These are phyloP conservation scores for Colletotrichum ledebouriae DNA, from an alignment of 2,329 filamentous ascomycete genomes.

Conservation along the genomic window DNA sequence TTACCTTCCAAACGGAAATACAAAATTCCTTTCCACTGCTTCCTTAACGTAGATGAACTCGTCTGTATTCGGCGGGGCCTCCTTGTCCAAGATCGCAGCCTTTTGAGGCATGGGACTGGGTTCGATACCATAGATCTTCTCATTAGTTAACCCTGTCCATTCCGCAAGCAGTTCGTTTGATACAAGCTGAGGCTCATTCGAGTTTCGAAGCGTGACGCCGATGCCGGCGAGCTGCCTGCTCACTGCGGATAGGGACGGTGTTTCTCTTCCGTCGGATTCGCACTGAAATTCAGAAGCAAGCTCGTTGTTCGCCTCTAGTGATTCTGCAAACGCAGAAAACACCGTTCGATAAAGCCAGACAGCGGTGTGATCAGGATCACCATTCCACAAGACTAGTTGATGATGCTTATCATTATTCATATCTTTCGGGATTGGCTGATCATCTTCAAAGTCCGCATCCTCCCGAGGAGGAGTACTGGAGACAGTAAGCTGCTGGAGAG, in stretches of 20 bases:
- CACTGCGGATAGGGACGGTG: accelerated
- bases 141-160: neutral
- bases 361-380: neutral
- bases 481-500: neutral
- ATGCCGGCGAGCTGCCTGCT: neutral
- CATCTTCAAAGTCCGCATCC: neutral
- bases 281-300: neutral
- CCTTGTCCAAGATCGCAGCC: too few relatives aligned
- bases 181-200: neutral
- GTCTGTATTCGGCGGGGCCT: neutral
- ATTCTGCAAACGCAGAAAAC: neutral
- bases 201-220: neutral
- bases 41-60: accelerated
- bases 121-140: neutral
- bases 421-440: accelerated
- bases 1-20: constrained; percentile 2
- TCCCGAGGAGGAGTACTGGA: neutral
- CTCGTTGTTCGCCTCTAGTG: neutral
- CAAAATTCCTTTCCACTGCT: neutral
- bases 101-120: too few relatives aligned
- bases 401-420: neutral
- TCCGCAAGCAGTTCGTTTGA: neutral
- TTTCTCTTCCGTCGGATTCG: neutral
- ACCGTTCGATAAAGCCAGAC: neutral
- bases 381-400: neutral